Base-by-base conservation (phyloP, 176 grass and related monocot genomes). In the Zea luxurians region DNA sequence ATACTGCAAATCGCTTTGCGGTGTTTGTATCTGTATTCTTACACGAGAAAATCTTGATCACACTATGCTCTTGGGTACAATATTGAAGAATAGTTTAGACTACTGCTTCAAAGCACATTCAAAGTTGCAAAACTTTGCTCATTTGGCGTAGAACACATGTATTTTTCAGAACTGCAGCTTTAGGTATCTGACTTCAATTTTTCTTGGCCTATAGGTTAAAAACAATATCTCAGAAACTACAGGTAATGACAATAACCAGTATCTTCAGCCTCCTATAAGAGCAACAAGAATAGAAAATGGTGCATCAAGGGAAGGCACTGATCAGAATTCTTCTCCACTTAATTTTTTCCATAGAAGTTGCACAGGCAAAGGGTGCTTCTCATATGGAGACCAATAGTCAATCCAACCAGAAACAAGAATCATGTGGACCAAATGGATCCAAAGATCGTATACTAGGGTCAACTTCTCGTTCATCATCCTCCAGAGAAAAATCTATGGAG, bases 361-460 rank as follows among this genome's bases (percentile, higher is more conserved):
- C 46, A 75, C 35, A 47, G 77, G 48, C 48, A 17, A 77, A 73
- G 15, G 70, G 62, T 59, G 59, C 10, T 21, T 74, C 76, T 37
- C 44, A 35, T 57, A 76, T 64, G 57, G 75, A 66, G 27, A 76
- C 7, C 63, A 9, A 72, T 78, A 64, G 8, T 17, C 35, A 17
- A 81, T 64, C 75, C 10, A 55, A 75, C 10, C 42, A 3, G 13
- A 52, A 46, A 61, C 75, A 68, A 70, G 86, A 86, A 85, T 66
- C 73, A 80, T 41, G 43, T 53, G 82, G 72, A 75, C 79, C 85
- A 80, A 69, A 75, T 67, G 71, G 66, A 71, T 80, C 86, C 37
- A 64, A 83, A 61, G 63, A 82, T 21, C 57, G 68, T 54, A 85
- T 85, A 35, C 37, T 71, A 59, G 88, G 83, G 53, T 88, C 85